Base-by-base conservation (phyloP, 1,284 basidiomycete species). In the Phylloboletellus chloephorus region DNA sequence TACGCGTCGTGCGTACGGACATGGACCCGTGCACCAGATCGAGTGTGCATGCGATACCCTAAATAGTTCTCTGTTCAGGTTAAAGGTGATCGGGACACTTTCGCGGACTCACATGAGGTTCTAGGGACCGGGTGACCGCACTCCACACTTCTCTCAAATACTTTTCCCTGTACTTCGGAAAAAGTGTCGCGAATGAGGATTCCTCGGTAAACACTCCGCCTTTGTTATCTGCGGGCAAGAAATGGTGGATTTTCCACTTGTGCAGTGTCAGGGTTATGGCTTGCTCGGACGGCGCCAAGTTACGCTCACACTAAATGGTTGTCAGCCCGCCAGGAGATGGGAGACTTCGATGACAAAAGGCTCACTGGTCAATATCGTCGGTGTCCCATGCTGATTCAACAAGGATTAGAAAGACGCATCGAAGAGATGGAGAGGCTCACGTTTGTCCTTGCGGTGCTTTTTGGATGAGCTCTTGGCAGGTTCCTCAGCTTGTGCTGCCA, bases 91-190 rank as follows among this genome's bases (percentile, higher is more conserved):
- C n/a, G 16, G 23, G 29, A 41, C 26, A 13, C 33, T 15, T 5
- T 17, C 3, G 1, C 26, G 15, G 24, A 61, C 71, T 50, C 57
- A 89, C 92, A 65, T 92, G 79, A 13, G 79, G 58, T 34, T 97
- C 93, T 31, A 98, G 67, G 5, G 89, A 79, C 38, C 78, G 76
- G 0, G 93, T 96, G n/a, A 97, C 88, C 7, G 86, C 83, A 50
- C 85, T 83, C 95, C 96, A 99, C 39, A 90, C 84, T 64, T 96
- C 90, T 41, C 92, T 79, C 36, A 99, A 70, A 60, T 98, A 98
- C 53, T 88, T 91, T 76, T 99, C 95, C 44, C 96, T 80, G 62
- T 98, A 98, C 67, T 97, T 98, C 21, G 96, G 96, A 65, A 99
- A 99, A 7, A 99, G 79, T 0, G 96, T 96, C 3, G 96, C 94